Percentiles rank a stretch among this genome's conserved stretches.
phyloP scores from a whole-genome alignment of 1,139 yeast species.

The Scheffersomyces quercinus region DNA sequence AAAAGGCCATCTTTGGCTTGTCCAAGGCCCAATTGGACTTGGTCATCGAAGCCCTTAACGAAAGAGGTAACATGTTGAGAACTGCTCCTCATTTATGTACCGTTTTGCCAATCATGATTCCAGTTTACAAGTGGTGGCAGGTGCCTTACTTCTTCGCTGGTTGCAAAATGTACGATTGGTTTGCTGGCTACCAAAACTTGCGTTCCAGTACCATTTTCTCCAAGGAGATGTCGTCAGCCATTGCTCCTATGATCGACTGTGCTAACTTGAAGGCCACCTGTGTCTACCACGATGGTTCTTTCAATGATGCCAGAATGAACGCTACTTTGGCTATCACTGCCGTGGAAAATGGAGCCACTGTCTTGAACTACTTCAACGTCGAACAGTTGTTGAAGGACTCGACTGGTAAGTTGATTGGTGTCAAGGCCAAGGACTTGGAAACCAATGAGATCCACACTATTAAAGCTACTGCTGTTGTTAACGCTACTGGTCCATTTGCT shows the following conservation, averaged over 20 bases:
- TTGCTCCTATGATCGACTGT: constrained; percentile 87
- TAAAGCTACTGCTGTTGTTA: constrained; percentile 74
- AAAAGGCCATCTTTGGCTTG: constrained; percentile 88
- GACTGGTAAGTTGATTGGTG: constrained; percentile 67
- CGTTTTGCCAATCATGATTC: constrained; percentile 90
- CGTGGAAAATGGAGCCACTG: constrained; percentile 84
- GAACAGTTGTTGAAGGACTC: constrained; percentile 68
- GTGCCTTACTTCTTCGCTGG: constrained; percentile 93
- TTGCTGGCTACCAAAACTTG: constrained; percentile 88
- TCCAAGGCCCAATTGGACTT: constrained; percentile 90
- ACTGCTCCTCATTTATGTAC: constrained; percentile 93
- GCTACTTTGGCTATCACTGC: constrained; percentile 86
- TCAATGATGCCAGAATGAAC: constrained; percentile 91
- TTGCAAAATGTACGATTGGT: constrained; percentile 87
- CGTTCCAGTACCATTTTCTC: constrained; percentile 76
- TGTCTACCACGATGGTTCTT: constrained; percentile 93
- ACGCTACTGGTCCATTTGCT: constrained; percentile 94
- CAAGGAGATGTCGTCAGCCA: constrained; percentile 64
- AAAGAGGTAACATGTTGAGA: constrained; percentile 83
- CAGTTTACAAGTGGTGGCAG: constrained; percentile 95
- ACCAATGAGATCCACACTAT: constrained; percentile 62
- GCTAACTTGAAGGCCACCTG: constrained; percentile 83
- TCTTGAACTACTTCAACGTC: constrained; percentile 83
- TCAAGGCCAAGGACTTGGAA: constrained; percentile 72
- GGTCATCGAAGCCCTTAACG: constrained; percentile 92